Evolutionary conservation across 2,329 filamentous ascomycete species (phyloP).

Genomic region (Cucurbitaria berberidis): DNA sequence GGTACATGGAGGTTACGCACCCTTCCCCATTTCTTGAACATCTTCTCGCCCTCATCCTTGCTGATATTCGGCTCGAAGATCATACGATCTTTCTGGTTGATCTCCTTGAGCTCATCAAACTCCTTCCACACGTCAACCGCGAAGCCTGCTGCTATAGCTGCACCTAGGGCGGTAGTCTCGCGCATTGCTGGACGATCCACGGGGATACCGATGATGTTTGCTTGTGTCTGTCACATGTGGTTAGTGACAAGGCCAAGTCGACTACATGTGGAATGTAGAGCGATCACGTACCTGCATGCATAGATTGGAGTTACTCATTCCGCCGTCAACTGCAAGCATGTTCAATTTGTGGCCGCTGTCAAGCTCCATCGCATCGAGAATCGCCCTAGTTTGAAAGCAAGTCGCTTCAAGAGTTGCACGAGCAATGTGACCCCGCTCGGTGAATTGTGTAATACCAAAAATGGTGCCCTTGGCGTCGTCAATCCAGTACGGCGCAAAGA

Average conservation of each 20-base stretch:
- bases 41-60: conserved; percentile 62
- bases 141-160: conserved; percentile 87
- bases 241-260: conserved; percentile 17
- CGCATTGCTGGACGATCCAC: conserved; percentile 87
- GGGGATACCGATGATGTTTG: conserved; percentile 82
- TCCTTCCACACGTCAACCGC: conserved; percentile 79
- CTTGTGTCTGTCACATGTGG: conserved; percentile 66
- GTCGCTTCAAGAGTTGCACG: conserved; percentile 89
- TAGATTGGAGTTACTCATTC: conserved; percentile 85
- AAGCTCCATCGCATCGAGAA: conserved; percentile 88
- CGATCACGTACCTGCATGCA: conserved; percentile 71
- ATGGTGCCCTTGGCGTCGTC: conserved; percentile 86
- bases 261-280: not conserved
- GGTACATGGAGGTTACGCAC: conserved; percentile 4
- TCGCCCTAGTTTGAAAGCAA: conserved; percentile 91
- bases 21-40: conserved; percentile 76
- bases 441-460: conserved; percentile 86
- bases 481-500: conserved; percentile 95
- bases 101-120: conserved; percentile 73
- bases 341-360: conserved; percentile 79
- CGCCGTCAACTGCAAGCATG: conserved; percentile 82
- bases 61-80: conserved; percentile 72
- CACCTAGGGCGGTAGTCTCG: conserved; percentile 87
- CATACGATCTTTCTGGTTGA: conserved; percentile 73
- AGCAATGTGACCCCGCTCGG: conserved; percentile 83